Evolutionary conservation across 768 basidiomycete genomes (phyloP).

Genomic region (Tulasnella calospora): DNA sequence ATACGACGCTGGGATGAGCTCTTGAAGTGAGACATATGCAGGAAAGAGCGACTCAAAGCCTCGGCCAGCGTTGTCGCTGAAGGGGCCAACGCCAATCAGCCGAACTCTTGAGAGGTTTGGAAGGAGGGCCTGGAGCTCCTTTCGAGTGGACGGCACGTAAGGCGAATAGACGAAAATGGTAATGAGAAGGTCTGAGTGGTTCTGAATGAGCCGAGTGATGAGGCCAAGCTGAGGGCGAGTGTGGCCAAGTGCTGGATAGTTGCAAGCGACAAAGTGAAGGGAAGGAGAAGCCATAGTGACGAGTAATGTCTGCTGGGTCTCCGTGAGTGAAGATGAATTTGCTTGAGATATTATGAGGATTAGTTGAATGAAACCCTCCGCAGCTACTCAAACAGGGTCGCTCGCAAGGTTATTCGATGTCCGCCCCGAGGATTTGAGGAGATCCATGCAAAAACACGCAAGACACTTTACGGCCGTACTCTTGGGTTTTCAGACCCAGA

Average conservation of each 20-base stretch:
- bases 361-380: background rate
- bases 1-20: background rate
- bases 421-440: background rate
- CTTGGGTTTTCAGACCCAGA: background rate
- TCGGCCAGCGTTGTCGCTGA: conserved; percentile 1
- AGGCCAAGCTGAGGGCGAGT: background rate
- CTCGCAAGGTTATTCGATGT: background rate
- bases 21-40: background rate
- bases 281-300: background rate
- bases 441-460: background rate
- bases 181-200: conserved; percentile 1
- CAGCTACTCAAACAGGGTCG: background rate
- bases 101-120: background rate
- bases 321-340: background rate
- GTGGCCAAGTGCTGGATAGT: conserved; percentile 3
- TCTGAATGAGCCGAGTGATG: background rate
- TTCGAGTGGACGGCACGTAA: background rate
- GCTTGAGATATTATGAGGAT: background rate
- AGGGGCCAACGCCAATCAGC: background rate
- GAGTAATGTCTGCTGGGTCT: background rate
- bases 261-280: background rate
- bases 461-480: background rate
- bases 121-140: background rate
- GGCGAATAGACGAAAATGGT: background rate
- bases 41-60: background rate